phyloP scores from a whole-genome alignment of 225 moss, liverwort and hornwort species.

The Pleurozium schreberi region DNA sequence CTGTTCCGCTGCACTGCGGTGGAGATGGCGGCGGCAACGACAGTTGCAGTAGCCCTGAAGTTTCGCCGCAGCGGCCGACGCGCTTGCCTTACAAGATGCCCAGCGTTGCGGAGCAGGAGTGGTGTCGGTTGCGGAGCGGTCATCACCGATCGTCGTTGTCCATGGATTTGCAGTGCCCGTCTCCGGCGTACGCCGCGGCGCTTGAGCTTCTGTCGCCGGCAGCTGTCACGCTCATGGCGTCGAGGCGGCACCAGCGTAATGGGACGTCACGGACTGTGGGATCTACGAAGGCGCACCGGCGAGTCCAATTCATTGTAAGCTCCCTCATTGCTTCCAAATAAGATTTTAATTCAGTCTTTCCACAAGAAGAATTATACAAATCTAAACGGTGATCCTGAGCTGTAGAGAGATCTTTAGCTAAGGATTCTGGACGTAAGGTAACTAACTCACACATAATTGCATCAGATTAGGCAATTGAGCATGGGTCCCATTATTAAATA shows the following conservation, averaged over 20 bases:
- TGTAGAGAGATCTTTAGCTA: neutral
- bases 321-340: neutral
- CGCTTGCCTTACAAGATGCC: slow-evolving; percentile 51
- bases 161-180: slow-evolving; percentile 6
- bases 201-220: slow-evolving; percentile 41
- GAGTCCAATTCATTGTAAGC: slow-evolving; percentile 45
- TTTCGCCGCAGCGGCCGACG: slow-evolving; percentile 14
- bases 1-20: neutral
- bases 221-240: slow-evolving; percentile 23
- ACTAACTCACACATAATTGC: neutral
- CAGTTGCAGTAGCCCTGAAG: neutral
- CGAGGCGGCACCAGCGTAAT: neutral
- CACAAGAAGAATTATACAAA: neutral
- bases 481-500: too few species aligned
- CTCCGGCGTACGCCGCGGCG: slow-evolving; percentile 27
- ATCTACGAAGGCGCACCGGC: slow-evolving; percentile 23
- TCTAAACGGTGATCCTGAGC: neutral
- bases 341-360: neutral
- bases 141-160: neutral
- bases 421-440: neutral
- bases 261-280: neutral
- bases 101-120: slow-evolving; percentile 37
- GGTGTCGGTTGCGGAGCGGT: neutral
- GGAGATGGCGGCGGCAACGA: neutral
- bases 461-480: neutral